Conservation (phyloP, 306 rosid genomes). For the Fagus sylvatica region DNA sequence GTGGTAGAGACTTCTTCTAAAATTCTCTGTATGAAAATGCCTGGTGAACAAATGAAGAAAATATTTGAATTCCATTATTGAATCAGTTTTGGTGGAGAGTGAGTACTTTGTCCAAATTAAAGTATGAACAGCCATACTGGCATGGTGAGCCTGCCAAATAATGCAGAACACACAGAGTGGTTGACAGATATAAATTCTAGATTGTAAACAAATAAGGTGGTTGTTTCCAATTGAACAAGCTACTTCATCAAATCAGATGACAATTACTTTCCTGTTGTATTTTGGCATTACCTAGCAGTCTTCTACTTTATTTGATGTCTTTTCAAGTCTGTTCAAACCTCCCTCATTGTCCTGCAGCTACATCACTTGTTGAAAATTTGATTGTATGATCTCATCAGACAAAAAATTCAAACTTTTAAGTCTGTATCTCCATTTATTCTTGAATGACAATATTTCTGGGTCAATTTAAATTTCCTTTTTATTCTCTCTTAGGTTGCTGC, state of each 20-base stretch:
- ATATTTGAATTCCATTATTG: background rate
- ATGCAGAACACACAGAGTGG: too few relatives aligned
- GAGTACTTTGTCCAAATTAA: too few relatives aligned
- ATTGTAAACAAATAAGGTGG: background rate
- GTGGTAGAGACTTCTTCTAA: background rate
- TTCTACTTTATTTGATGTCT: background rate
- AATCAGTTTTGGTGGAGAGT: too few relatives aligned
- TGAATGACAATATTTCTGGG: conserved; percentile 19
- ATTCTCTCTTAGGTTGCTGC: conserved; percentile 76
- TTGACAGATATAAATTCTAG: too few relatives aligned
- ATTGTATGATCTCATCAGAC: background rate
- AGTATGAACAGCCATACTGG: too few relatives aligned
- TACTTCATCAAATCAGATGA: background rate
- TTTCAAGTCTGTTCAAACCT: background rate
- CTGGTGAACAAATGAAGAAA: background rate
- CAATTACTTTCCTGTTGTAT: background rate
- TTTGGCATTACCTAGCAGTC: background rate
- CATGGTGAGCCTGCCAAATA: too few relatives aligned
- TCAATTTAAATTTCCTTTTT: conserved; percentile 23
- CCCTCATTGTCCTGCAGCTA: background rate
- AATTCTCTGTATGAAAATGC: background rate
- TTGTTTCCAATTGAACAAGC: background rate
- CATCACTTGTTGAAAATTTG: background rate
- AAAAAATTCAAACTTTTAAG: background rate
- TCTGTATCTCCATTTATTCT: background rate